These are phyloP conservation scores for Aaosphaeria pasadenensis DNA, from an alignment of 2,329 filamentous ascomycete species.

Conservation along the genomic window DNA sequence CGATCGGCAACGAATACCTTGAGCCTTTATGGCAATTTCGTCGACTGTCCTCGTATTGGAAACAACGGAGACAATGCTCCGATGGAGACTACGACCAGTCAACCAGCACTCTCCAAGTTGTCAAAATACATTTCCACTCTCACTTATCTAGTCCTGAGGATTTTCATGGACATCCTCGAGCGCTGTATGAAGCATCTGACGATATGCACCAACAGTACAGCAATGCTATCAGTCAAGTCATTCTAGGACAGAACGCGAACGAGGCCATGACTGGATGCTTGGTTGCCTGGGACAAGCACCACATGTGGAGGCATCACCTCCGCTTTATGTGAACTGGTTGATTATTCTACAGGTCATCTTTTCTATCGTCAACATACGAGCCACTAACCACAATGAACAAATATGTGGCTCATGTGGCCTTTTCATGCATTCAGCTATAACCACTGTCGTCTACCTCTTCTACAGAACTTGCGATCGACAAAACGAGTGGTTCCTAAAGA, in stretches of 20 bases:
- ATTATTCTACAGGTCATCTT: too few relatives aligned
- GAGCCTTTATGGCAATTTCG: constrained; percentile 28
- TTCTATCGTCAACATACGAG: too few relatives aligned
- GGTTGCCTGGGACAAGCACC: constrained; percentile 15
- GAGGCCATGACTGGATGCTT: constrained; percentile 26
- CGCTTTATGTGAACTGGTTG: constrained; percentile 2
- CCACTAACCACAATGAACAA: too few relatives aligned
- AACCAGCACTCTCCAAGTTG: not conserved
- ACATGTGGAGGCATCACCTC: constrained; percentile 8
- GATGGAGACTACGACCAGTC: not conserved
- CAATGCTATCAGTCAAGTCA: constrained; percentile 18
- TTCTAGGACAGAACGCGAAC: constrained; percentile 23
- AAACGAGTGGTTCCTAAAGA: too few relatives aligned
- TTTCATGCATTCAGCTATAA: too few relatives aligned
- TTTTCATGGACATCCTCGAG: constrained; percentile 5
- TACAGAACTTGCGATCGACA: too few relatives aligned
- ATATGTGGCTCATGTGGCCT: too few relatives aligned
- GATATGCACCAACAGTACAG: constrained; percentile 27
- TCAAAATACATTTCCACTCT: constrained; percentile 14
- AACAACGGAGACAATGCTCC: not conserved
- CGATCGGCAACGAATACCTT: constrained; percentile 21
- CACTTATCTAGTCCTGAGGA: constrained; percentile 4
- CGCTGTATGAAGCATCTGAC: constrained; percentile 10
- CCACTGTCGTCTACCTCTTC: too few relatives aligned
- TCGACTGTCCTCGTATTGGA: constrained; percentile 5